Conservation (phyloP, 2,329 filamentous ascomycete genomes). For the Apiospora pterosperma region DNA sequence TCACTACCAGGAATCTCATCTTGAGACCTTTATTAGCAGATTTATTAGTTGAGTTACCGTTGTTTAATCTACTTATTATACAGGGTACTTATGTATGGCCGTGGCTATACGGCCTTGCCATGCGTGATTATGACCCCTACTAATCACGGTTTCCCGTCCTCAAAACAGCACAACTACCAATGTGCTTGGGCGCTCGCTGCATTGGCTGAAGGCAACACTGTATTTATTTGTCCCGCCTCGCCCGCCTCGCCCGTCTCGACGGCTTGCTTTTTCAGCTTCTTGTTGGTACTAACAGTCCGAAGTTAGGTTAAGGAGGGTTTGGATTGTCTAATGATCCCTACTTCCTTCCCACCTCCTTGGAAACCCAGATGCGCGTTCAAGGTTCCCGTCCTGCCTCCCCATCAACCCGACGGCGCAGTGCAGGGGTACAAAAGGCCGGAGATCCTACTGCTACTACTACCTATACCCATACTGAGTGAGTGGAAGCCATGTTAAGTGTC, state of each 20-base stretch:
- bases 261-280: background rate
- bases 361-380: background rate
- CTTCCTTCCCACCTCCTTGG: background rate
- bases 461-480: constrained; percentile 10
- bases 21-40: too few species aligned
- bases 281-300: background rate
- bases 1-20: background rate
- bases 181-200: background rate
- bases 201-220: background rate
- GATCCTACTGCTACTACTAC: background rate
- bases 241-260: too few species aligned
- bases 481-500: constrained; percentile 19
- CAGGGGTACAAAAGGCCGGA: background rate
- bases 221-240: too few species aligned
- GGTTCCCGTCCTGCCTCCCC: background rate
- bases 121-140: background rate
- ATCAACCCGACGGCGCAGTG: constrained; percentile 9
- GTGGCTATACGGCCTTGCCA: background rate
- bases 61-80: background rate
- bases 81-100: too few species aligned
- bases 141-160: background rate
- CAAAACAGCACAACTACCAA: background rate
- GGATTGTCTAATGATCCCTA: background rate
- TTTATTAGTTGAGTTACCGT: too few species aligned
- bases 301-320: background rate